These are phyloP conservation scores for Ganoderma resinaceum DNA, from an alignment of 1,284 basidiomycete genomes.

Conservation along the genomic window DNA sequence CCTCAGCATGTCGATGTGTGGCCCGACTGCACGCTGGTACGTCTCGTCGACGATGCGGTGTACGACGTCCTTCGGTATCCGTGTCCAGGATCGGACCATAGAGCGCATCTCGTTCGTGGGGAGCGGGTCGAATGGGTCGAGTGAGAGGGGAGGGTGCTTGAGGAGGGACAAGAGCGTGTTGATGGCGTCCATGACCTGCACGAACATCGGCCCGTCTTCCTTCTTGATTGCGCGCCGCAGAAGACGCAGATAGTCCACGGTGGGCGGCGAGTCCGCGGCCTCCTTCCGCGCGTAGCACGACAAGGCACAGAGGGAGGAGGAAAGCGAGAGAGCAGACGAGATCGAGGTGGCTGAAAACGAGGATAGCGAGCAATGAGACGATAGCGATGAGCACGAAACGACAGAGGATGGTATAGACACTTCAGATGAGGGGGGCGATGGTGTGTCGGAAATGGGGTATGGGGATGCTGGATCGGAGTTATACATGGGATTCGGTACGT, in stretches of 20 bases:
- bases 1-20: slow-evolving; percentile 66
- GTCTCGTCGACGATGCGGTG: slow-evolving; percentile 79
- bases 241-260: slow-evolving; percentile 58
- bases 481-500: slow-evolving; percentile 6
- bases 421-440: slow-evolving; percentile 42
- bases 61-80: slow-evolving; percentile 63
- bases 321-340: slow-evolving; percentile 34
- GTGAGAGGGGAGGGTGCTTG: slow-evolving; percentile 65
- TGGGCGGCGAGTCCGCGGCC: slow-evolving; percentile 35
- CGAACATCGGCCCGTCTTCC: slow-evolving; percentile 72
- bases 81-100: slow-evolving; percentile 55
- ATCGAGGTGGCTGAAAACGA: slow-evolving; percentile 30
- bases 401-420: slow-evolving; percentile 33
- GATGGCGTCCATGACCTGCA: slow-evolving; percentile 62
- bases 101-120: slow-evolving; percentile 57
- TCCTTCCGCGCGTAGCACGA: slow-evolving; percentile 42
- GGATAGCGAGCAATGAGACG: slow-evolving; percentile 35
- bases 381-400: slow-evolving; percentile 30
- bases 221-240: slow-evolving; percentile 69
- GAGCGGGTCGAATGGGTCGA: slow-evolving; percentile 51
- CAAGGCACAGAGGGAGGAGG: slow-evolving; percentile 42
- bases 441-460: slow-evolving; percentile 14
- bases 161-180: slow-evolving; percentile 64
- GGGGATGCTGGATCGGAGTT: not conserved
- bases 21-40: slow-evolving; percentile 80